A percentile compares a stretch with the other conserved stretches of the same genome.
These are phyloP conservation scores for Cyberlindnera euphorbiae DNA, from an alignment of 805 yeast species.

Conservation along the genomic window DNA sequence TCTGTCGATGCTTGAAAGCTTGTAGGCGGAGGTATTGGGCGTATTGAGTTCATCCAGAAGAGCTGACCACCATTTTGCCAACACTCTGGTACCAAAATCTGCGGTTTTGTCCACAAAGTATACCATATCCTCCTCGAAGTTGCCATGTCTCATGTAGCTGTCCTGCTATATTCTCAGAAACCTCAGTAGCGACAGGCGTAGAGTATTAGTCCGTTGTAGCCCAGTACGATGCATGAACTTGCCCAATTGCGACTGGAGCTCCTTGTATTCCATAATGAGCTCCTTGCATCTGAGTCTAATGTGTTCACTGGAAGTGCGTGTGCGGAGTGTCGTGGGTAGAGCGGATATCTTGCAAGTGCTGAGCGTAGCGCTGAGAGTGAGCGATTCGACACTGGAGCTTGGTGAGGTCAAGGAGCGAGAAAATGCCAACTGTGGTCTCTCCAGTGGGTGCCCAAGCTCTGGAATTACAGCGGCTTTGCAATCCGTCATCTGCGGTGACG, in stretches of 20 bases:
- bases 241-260: conserved; percentile 9
- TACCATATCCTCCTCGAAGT: conserved; percentile 9
- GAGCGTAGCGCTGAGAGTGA: conserved; percentile 2
- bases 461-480: conserved; percentile 1
- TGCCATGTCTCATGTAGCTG: conserved; percentile 1
- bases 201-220: conserved; percentile 8
- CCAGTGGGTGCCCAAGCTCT: conserved; percentile 2
- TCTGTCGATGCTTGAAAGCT: conserved; percentile 12
- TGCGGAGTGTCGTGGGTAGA: conserved; percentile 5
- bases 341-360: conserved; percentile 7
- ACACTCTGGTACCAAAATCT: conserved; percentile 7
- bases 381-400: conserved; percentile 7
- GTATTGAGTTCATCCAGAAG: conserved; percentile 8
- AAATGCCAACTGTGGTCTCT: conserved; percentile 6
- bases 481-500: conserved; percentile 2
- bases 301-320: conserved; percentile 10
- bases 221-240: conserved; percentile 8
- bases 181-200: conserved; percentile 9
- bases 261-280: conserved; percentile 15
- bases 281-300: conserved; percentile 10
- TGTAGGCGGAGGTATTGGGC: not conserved
- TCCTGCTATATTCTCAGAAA: conserved; percentile 11
- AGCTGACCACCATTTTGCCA: conserved; percentile 12
- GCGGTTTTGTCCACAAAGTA: conserved; percentile 9
- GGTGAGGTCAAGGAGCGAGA: conserved; percentile 3